Conservation (phyloP, 148 eudicot genomes). For the Rhododendron mucronatum region DNA sequence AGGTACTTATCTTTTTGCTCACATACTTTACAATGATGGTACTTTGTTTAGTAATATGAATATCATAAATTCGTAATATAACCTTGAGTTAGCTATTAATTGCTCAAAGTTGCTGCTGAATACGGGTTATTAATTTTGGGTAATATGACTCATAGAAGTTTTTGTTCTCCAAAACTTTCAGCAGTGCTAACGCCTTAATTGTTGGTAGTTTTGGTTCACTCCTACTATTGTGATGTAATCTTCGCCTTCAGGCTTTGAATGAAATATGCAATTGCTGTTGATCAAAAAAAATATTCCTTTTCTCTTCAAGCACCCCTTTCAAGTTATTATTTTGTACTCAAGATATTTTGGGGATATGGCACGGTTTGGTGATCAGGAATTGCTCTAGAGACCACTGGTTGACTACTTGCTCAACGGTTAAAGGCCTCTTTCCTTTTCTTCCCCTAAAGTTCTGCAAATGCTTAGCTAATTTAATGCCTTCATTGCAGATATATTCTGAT, state of each 20-base stretch:
- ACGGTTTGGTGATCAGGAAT: background rate
- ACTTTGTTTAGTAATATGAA: background rate
- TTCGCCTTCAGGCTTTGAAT: too few species aligned
- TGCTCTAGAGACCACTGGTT: background rate
- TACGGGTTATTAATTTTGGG: background rate
- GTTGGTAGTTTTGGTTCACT: too few species aligned
- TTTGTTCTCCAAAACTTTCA: background rate
- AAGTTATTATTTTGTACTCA: background rate
- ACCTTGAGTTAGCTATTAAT: background rate
- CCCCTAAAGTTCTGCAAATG: background rate
- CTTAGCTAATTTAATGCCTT: slow-evolving; percentile 7
- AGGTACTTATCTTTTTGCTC: background rate
- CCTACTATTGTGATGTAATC: too few species aligned
- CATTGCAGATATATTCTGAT: slow-evolving; percentile 9
- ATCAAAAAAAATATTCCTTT: background rate
- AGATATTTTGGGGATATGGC: background rate
- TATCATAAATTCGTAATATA: background rate
- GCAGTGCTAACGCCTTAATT: background rate
- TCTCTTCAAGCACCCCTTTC: background rate
- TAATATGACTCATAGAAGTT: background rate
- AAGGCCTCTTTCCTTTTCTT: background rate
- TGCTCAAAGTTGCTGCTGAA: slow-evolving; percentile 6
- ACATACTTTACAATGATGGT: background rate
- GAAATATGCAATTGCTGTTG: too few species aligned
- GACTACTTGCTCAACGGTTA: background rate